phyloP scores from a whole-genome alignment of 176 grass and related monocot species.

The Oryza glumipatula region DNA sequence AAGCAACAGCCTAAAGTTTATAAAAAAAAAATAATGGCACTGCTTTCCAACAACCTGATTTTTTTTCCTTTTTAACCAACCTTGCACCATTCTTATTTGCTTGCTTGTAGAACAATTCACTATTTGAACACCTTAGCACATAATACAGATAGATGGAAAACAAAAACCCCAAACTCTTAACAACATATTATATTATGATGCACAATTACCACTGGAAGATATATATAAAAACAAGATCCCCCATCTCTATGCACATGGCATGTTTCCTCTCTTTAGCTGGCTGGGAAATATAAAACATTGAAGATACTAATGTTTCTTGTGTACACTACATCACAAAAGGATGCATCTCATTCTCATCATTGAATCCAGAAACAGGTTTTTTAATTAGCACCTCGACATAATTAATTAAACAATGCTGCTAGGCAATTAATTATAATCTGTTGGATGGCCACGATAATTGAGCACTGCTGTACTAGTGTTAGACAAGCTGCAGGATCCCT shows the following conservation, averaged over 20 bases:
- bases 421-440: constrained; percentile 5
- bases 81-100: constrained; percentile 5
- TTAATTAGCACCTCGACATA: not conserved
- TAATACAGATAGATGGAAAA: not conserved
- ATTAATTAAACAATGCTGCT: constrained; percentile 19
- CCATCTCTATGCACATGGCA: constrained; percentile 59
- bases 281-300: constrained; percentile 7
- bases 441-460: constrained; percentile 13
- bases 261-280: constrained; percentile 47
- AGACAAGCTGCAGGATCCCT: constrained; percentile 32
- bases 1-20: not conserved
- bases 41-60: not conserved
- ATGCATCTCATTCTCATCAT: not conserved
- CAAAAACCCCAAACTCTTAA: not conserved
- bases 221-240: constrained; percentile 27
- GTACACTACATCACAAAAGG: not conserved
- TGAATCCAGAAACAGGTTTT: not conserved
- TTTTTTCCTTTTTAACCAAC: not conserved
- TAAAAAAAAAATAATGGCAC: constrained; percentile 2
- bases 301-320: constrained; percentile 10
- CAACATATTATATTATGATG: not conserved
- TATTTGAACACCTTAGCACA: not conserved
- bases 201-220: not conserved
- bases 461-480: not conserved
- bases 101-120: not conserved